Percentiles rank a stretch among this genome's conserved stretches.
These are phyloP conservation scores for Rubus parviflorus DNA, from an alignment of 306 rosid genomes.

Conservation along the genomic window DNA sequence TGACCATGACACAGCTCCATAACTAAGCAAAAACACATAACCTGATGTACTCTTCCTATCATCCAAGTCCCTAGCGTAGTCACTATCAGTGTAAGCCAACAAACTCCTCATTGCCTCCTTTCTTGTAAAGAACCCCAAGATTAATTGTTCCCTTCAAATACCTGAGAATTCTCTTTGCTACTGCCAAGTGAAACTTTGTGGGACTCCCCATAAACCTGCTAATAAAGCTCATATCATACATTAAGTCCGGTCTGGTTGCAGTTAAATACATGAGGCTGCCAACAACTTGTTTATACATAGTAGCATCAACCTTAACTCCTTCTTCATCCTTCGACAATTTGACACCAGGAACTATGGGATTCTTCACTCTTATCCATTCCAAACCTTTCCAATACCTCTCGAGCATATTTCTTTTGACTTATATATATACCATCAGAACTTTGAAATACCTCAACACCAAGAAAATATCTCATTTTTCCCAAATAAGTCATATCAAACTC, in stretches of 20 bases:
- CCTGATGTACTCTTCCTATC: neutral
- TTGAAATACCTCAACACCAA: no score
- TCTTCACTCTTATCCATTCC: no score
- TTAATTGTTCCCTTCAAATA: neutral
- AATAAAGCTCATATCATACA: neutral
- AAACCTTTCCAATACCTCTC: no score
- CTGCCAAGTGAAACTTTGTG: neutral
- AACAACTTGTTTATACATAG: neutral
- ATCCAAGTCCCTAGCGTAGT: neutral
- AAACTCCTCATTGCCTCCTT: neutral
- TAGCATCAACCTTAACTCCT: neutral
- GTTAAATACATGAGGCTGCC: neutral
- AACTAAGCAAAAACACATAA: neutral
- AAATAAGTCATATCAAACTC: conserved; percentile 11
- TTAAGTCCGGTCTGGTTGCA: neutral
- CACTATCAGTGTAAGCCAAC: neutral
- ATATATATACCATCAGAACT: no score
- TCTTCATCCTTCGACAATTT: neutral
- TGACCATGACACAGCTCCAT: neutral
- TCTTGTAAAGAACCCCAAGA: neutral
- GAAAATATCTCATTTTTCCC: neutral
- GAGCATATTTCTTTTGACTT: no score
- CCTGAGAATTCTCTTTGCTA: neutral
- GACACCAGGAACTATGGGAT: no score
- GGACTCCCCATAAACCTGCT: neutral